A percentile compares a stretch with the other conserved stretches of the same genome.
phyloP scores from a whole-genome alignment of 768 basidiomycete species.

The Rossbeevera mucosa region DNA sequence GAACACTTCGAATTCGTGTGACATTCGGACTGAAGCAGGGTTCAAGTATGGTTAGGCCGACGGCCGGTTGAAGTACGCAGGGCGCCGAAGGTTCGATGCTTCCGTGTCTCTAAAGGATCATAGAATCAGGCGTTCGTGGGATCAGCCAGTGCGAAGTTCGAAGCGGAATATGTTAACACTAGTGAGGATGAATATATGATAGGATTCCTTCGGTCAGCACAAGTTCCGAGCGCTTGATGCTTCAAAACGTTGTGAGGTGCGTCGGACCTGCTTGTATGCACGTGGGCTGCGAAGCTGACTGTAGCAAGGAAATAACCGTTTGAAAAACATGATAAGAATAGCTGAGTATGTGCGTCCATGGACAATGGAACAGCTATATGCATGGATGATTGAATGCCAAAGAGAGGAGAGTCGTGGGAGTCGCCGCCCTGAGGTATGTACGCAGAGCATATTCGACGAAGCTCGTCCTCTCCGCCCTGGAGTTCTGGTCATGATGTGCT shows the following conservation, averaged over 20 bases:
- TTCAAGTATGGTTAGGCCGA: not conserved
- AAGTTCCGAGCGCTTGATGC: not conserved
- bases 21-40: not conserved
- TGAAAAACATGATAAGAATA: not conserved
- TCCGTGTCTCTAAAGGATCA: not conserved
- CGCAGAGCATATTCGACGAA: too few species aligned
- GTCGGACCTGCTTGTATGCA: not conserved
- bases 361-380: not conserved
- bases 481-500: too few species aligned
- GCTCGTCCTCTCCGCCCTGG: too few species aligned
- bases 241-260: not conserved
- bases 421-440: too few species aligned
- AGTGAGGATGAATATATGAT: not conserved
- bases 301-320: too few species aligned
- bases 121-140: not conserved
- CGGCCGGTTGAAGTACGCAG: not conserved
- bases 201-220: not conserved
- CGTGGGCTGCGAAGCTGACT: not conserved
- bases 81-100: not conserved
- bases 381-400: too few species aligned
- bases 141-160: not conserved
- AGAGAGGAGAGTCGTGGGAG: too few species aligned
- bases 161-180: not conserved
- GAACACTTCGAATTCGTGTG: not conserved
- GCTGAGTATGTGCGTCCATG: not conserved